A percentile compares a stretch with the other conserved stretches of the same genome.
phyloP scores from a whole-genome alignment of 768 basidiomycete species.

The Trametes maxima region DNA sequence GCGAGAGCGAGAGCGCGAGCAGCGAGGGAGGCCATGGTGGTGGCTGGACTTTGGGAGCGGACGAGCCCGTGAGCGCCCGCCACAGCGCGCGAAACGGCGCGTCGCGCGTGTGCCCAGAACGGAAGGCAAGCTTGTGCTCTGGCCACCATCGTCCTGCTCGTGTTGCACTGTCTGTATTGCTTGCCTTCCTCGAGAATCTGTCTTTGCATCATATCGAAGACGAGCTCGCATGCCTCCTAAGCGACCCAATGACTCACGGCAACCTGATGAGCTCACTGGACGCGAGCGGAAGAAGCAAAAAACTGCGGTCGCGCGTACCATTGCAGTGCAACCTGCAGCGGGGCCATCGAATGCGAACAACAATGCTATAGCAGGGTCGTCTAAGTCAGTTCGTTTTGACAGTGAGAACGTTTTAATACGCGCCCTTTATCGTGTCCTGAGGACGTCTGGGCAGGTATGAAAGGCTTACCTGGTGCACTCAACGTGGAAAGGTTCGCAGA shows the following conservation, averaged over 20 bases:
- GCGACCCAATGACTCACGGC: constrained; percentile 37
- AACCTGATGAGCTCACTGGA: constrained; percentile 32
- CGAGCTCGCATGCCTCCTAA: constrained; percentile 43
- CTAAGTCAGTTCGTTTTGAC: constrained; percentile 41
- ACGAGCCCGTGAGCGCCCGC: not conserved
- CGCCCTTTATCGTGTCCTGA: not conserved
- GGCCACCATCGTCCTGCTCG: not conserved
- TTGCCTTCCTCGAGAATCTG: not conserved
- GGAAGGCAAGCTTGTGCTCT: not conserved
- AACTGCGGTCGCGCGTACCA: constrained; percentile 62
- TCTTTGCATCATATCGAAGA: not conserved
- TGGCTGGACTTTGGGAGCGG: constrained; percentile 10
- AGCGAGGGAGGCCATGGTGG: constrained; percentile 42
- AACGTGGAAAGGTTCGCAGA: constrained; percentile 90
- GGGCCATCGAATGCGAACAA: constrained; percentile 15
- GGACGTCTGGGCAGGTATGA: constrained; percentile 45
- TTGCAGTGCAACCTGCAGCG: constrained; percentile 55
- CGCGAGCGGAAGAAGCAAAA: constrained; percentile 74
- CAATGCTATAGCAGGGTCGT: constrained; percentile 44
- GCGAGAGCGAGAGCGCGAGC: constrained; percentile 32
- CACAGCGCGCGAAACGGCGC: constrained; percentile 9
- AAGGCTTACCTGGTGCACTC: constrained; percentile 67
- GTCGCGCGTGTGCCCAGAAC: not conserved
- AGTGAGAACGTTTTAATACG: constrained; percentile 37
- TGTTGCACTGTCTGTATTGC: not conserved